These are phyloP conservation scores for Andrographis paniculata DNA, from an alignment of 305 asterid species.

Conservation along the genomic window DNA sequence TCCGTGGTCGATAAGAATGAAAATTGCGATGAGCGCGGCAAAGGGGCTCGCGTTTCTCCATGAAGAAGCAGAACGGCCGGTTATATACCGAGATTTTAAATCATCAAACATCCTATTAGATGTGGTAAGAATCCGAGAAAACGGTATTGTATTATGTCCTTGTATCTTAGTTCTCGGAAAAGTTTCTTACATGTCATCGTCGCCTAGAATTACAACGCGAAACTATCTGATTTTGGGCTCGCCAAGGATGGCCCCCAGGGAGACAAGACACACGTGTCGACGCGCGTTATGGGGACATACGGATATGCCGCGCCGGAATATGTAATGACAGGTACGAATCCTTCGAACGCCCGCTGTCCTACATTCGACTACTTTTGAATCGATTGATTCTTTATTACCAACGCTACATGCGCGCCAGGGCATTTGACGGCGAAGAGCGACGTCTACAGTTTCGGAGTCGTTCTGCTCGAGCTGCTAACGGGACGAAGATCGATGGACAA, in stretches of 20 bases:
- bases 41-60: conserved; percentile 88
- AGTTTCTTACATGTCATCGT: neutral
- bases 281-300: conserved; percentile 51
- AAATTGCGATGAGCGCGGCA: conserved; percentile 76
- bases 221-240: conserved; percentile 53
- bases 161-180: neutral
- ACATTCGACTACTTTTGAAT: no score
- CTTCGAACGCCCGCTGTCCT: no score
- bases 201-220: conserved; percentile 41
- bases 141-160: conserved; percentile 1
- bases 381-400: no score
- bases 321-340: conserved; percentile 60
- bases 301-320: conserved; percentile 71
- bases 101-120: conserved; percentile 49
- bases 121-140: conserved; percentile 29
- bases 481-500: conserved; percentile 51
- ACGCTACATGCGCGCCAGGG: conserved; percentile 19
- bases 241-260: conserved; percentile 55
- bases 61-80: conserved; percentile 66
- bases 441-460: conserved; percentile 60
- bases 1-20: conserved; percentile 77
- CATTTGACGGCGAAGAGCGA: conserved; percentile 53
- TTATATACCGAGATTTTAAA: conserved; percentile 52
- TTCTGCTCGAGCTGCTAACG: conserved; percentile 40
- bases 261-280: conserved; percentile 46